A percentile compares a stretch with the other conserved stretches of the same genome.
Conservation (phyloP, 2,329 filamentous ascomycete genomes). For the Cordyceps cateniannulata region DNA sequence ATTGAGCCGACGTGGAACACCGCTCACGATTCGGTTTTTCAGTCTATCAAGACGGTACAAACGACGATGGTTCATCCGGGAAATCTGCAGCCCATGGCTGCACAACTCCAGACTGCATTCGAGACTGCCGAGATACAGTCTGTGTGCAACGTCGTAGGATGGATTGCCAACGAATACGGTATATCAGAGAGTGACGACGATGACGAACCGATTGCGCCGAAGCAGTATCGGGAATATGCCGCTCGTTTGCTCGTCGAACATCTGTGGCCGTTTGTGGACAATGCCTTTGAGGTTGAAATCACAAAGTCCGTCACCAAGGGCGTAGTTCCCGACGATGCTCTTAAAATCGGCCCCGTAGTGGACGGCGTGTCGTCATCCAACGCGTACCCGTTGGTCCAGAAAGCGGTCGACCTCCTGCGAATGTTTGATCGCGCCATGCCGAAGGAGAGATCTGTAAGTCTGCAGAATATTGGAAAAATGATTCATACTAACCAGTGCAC, state of each 20-base stretch:
- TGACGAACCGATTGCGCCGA: constrained; percentile 46
- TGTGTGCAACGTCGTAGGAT: constrained; percentile 50
- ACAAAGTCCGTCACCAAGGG: constrained; percentile 47
- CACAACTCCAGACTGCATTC: constrained; percentile 42
- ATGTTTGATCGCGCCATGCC: constrained; percentile 61
- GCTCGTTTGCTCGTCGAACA: constrained; percentile 50
- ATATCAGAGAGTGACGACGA: constrained; percentile 47
- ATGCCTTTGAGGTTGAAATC: constrained; percentile 48
- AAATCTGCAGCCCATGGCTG: constrained; percentile 47
- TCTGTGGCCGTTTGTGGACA: constrained; percentile 51
- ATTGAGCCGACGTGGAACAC: constrained; percentile 48
- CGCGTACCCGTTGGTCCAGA: constrained; percentile 51
- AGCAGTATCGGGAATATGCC: constrained; percentile 50
- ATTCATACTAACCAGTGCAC: constrained; percentile 12
- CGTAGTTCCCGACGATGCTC: constrained; percentile 37
- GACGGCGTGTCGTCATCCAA: constrained; percentile 48
- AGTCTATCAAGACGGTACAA: constrained; percentile 41
- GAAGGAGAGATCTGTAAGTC: constrained; percentile 54
- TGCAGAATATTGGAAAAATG: too few species aligned
- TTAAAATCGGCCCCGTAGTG: constrained; percentile 45
- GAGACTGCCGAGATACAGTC: constrained; percentile 41
- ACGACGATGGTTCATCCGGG: constrained; percentile 47
- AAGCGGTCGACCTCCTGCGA: constrained; percentile 50
- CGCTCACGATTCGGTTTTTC: constrained; percentile 44
- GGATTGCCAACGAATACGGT: constrained; percentile 53